phyloP scores from a whole-genome alignment of 768 basidiomycete genomes.

The Calocybe indica region DNA sequence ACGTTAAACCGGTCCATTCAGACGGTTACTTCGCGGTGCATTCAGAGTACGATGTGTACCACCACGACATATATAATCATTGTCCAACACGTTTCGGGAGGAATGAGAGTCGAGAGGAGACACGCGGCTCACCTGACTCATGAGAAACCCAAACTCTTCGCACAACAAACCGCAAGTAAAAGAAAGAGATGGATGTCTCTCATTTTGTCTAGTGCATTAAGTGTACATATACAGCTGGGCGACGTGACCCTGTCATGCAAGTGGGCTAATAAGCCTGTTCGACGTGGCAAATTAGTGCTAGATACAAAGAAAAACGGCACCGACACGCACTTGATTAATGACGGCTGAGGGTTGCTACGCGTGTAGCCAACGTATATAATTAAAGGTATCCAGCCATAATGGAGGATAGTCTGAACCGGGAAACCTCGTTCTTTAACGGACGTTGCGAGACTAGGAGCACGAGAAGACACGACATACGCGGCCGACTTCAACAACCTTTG shows the following conservation, averaged over 20 bases:
- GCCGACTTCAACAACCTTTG: slow-evolving; percentile 73
- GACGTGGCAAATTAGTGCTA: slow-evolving; percentile 6
- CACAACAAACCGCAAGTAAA: neutral
- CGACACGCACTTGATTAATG: slow-evolving; percentile 84
- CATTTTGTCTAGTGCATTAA: slow-evolving; percentile 17
- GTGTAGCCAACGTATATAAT: slow-evolving; percentile 96
- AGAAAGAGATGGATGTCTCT: slow-evolving; percentile 11
- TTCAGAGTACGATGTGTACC: slow-evolving; percentile 37
- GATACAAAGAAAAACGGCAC: neutral
- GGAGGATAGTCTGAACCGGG: slow-evolving; percentile 66
- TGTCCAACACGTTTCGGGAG: slow-evolving; percentile 7
- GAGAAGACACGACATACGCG: slow-evolving; percentile 48
- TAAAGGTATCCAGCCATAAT: slow-evolving; percentile 95
- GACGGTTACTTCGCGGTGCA: slow-evolving; percentile 39
- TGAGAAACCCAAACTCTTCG: neutral
- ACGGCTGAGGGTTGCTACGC: slow-evolving; percentile 88
- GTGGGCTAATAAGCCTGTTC: slow-evolving; percentile 83
- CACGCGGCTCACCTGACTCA: slow-evolving; percentile 21
- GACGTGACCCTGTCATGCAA: slow-evolving; percentile 54
- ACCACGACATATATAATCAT: slow-evolving; percentile 72
- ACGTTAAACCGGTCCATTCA: slow-evolving; percentile 41
- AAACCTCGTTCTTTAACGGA: slow-evolving; percentile 1
- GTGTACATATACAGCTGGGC: slow-evolving; percentile 17
- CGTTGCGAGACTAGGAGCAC: neutral
- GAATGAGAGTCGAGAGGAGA: neutral